A percentile compares a stretch with the other conserved stretches of the same genome.
Conservation (phyloP, 192 early-diverging fungal species). For the Paraglomus brasilianum region DNA sequence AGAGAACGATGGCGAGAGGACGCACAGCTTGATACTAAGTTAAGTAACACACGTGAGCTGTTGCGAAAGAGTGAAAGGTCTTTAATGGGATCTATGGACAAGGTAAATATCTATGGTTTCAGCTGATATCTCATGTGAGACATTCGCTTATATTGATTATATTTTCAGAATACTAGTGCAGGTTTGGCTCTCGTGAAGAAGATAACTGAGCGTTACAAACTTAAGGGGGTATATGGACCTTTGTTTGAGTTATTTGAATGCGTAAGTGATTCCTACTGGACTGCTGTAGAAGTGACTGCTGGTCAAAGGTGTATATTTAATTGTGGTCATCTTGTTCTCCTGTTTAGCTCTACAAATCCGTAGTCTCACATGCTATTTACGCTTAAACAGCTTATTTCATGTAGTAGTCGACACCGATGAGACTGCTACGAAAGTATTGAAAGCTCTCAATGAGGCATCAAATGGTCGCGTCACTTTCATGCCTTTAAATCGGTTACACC, state of each 20-base stretch:
- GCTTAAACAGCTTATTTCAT: conserved; percentile 77
- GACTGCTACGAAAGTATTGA: conserved; percentile 79
- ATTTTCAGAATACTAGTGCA: conserved; percentile 64
- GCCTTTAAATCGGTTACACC: conserved; percentile 86
- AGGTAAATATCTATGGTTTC: conserved; percentile 42
- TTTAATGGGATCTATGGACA: conserved; percentile 75
- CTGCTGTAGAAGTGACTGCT: conserved; percentile 87
- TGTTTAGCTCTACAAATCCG: not conserved
- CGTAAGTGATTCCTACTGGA: conserved; percentile 76
- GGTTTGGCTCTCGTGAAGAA: conserved; percentile 72
- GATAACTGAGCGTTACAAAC: conserved; percentile 64
- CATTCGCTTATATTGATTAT: not conserved
- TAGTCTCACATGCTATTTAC: conserved; percentile 16
- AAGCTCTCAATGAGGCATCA: conserved; percentile 54
- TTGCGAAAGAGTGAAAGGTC: conserved; percentile 69
- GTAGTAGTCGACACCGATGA: conserved; percentile 94
- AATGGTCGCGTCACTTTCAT: conserved; percentile 92
- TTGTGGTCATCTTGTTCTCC: not conserved
- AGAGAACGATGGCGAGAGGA: conserved; percentile 92
- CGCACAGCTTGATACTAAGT: conserved; percentile 61
- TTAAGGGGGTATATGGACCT: conserved; percentile 83
- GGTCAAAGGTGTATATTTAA: conserved; percentile 59
- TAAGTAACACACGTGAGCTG: conserved; percentile 72
- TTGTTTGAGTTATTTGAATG: conserved; percentile 87
- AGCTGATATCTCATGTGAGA: too few species aligned